Conservation (phyloP, 2,329 filamentous ascomycete genomes). For the Myriangium duriaei region DNA sequence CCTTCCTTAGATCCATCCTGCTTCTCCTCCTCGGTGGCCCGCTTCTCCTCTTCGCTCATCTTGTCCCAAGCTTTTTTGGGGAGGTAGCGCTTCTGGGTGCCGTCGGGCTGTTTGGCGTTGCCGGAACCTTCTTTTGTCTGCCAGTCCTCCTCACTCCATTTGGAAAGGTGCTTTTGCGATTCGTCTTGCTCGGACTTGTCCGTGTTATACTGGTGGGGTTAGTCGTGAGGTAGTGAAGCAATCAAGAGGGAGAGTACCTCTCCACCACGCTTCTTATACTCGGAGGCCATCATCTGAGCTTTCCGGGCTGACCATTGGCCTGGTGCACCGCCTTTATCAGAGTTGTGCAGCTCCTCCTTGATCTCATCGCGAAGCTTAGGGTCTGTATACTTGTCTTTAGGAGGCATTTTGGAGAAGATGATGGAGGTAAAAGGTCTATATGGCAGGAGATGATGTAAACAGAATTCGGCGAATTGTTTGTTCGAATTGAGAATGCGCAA, state of each 20-base stretch:
- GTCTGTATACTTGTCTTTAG: constrained; percentile 36
- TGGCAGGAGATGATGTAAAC: too few species aligned
- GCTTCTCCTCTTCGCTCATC: constrained; percentile 34
- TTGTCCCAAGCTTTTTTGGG: constrained; percentile 38
- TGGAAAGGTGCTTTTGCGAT: constrained; percentile 31
- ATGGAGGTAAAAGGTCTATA: constrained; percentile 2
- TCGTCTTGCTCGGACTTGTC: constrained; percentile 32
- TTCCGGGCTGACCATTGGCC: constrained; percentile 39
- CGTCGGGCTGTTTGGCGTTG: constrained; percentile 32
- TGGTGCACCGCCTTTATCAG: constrained; percentile 36
- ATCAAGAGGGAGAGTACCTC: constrained; percentile 11
- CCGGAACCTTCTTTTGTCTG: constrained; percentile 37
- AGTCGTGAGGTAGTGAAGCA: neutral
- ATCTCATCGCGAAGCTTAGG: constrained; percentile 34
- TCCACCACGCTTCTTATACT: constrained; percentile 33
- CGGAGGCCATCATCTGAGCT: constrained; percentile 19
- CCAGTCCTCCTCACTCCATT: constrained; percentile 39
- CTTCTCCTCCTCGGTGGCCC: constrained; percentile 30
- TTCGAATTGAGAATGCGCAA: too few species aligned
- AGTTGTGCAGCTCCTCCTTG: constrained; percentile 34
- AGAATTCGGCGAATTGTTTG: too few species aligned
- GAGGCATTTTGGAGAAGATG: constrained; percentile 24
- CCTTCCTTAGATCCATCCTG: constrained; percentile 27
- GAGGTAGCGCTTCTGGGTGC: constrained; percentile 32
- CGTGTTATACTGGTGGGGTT: constrained; percentile 28